A percentile compares a stretch with the other conserved stretches of the same genome.
These are phyloP conservation scores for Arabidopsis thaliana DNA, from an alignment of 345 rosid genomes.

Conservation along the genomic window TAIR10.1 NC_003074.8:17218501-17219000, in stretches of 20 bases:
- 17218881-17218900: slow-evolving; percentile 62
- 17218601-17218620: slow-evolving; percentile 81
- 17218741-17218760: slow-evolving; percentile 58
- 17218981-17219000: slow-evolving; percentile 32
- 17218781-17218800: slow-evolving; percentile 79
- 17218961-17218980: slow-evolving; percentile 51
- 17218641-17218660: slow-evolving; percentile 87
- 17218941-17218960: slow-evolving; percentile 63
- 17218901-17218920: slow-evolving; percentile 62
- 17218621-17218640: slow-evolving; percentile 99
- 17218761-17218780: slow-evolving; percentile 88
- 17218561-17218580: slow-evolving; percentile 76
- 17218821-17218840: slow-evolving; percentile 84
- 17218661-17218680: slow-evolving; percentile 82
- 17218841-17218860: slow-evolving; percentile 92
- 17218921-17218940: slow-evolving; percentile 51
- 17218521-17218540: slow-evolving; percentile 90
- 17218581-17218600: slow-evolving; percentile 78
- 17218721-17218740: slow-evolving; percentile 89
- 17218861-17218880: slow-evolving; percentile 74
- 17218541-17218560: slow-evolving; percentile 93
- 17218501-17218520: slow-evolving; percentile 82
- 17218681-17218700: slow-evolving; percentile 86
- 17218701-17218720: slow-evolving; percentile 94
- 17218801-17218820: slow-evolving; percentile 84